These are phyloP conservation scores for Clitoria ternatea DNA, from an alignment of 306 rosid species.

Conservation along the genomic window DNA sequence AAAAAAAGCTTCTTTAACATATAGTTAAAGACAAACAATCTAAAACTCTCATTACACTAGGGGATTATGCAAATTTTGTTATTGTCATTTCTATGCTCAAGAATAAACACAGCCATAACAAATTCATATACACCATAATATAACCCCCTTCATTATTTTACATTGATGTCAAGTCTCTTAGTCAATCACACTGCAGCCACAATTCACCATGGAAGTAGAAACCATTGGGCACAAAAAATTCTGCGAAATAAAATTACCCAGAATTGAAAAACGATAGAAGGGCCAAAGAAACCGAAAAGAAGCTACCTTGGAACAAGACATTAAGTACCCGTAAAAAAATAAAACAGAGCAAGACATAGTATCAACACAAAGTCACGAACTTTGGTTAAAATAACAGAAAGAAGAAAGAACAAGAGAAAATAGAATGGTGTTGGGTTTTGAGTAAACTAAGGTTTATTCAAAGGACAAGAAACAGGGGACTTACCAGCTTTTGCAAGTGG, in stretches of 20 bases:
- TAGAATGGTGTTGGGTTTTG: no score
- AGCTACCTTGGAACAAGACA: neutral
- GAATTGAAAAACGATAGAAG: neutral
- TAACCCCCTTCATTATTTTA: neutral
- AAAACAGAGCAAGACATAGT: neutral
- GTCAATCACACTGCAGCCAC: no score
- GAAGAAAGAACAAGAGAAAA: neutral
- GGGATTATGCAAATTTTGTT: neutral
- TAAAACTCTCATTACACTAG: neutral
- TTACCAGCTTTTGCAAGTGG: constrained; percentile 7
- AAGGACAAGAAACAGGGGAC: constrained; percentile 13
- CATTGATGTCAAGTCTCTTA: neutral
- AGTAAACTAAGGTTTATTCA: no score
- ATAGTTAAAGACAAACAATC: neutral
- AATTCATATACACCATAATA: neutral
- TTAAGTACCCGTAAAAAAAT: no score
- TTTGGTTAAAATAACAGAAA: neutral
- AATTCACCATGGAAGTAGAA: neutral
- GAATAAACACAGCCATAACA: neutral
- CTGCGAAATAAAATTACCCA: neutral
- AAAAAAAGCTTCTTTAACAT: neutral
- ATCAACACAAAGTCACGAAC: neutral
- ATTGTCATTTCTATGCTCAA: neutral
- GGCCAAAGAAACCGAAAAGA: neutral
- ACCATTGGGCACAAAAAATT: neutral